Evolutionary conservation across 2,329 filamentous ascomycete species (phyloP), one percentile per base, ranked within the genome.

Genomic region (Torrubiella hemipterigena): DNA sequence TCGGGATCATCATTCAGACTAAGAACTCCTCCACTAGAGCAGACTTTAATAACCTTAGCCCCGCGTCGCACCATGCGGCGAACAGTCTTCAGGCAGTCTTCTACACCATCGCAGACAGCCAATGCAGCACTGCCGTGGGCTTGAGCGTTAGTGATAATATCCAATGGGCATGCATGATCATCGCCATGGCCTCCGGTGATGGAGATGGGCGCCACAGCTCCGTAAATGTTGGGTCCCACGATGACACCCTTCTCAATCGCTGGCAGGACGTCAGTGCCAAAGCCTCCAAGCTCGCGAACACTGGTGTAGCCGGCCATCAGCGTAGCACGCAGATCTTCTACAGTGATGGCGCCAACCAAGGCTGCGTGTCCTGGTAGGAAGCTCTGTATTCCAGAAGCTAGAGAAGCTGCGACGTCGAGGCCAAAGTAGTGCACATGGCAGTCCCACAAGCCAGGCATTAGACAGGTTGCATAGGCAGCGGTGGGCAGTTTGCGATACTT

Each of bases 401-500:
- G 26, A 24, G 38, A 38, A 13, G 26, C 30, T 14, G 38, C 29
- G 12, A 41, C 34, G 18, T 46, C 43, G 12, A 44, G 33, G 23
- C 59, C 64, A 9, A 52, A 38, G 36, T 58, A 63, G 41, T 68
- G 65, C 1, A 58, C 52, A 42, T 67, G 64, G 38, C 54, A 59
- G 36, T 69, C 65, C 63, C 64, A 68, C 17, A 69, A 52, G 6
- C 65, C 65, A 1, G 64, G 63, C 47, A 68, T 58, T 5, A 64
- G 39, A 6, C 63, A 52, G 2, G 56, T 52, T 19, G 65, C 56
- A 13, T 50, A 45, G 1, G 45, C 49, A 17, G 44, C 44, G 2
- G 34, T 22, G 20, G n/a, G n/a, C 8, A 22, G 20, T n/a, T 8
- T n/a, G n/a, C 12, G 12, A n/a, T 14, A 24, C 22, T 51, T 44